Percentiles rank a stretch among this genome's conserved stretches.
These are phyloP conservation scores for Usnea hakonensis DNA, from an alignment of 495 filamentous ascomycete genomes.

Conservation along the genomic window DNA sequence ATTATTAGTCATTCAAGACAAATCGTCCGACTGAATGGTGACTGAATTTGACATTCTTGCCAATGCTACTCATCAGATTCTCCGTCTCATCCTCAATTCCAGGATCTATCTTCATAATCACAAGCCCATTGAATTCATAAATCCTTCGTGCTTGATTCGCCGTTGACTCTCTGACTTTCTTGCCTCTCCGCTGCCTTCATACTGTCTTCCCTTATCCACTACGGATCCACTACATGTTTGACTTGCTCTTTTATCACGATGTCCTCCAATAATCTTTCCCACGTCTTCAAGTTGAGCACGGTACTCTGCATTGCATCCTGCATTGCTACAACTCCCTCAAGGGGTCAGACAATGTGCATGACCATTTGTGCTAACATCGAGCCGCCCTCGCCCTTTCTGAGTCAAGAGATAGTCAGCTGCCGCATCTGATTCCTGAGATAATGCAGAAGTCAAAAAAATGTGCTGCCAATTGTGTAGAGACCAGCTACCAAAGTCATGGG, in stretches of 20 bases:
- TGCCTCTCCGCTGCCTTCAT: background rate
- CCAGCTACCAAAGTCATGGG: too few species aligned
- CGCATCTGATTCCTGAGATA: too few species aligned
- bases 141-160: background rate
- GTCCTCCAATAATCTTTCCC: background rate
- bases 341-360: too few species aligned
- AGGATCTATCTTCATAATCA: background rate
- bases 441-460: too few species aligned
- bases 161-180: background rate
- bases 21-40: background rate
- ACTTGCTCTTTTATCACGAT: background rate
- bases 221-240: background rate
- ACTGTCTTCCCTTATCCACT: background rate
- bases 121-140: background rate
- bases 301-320: too few species aligned
- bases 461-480: too few species aligned
- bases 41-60: too few species aligned
- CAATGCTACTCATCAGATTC: background rate
- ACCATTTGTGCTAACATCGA: too few species aligned
- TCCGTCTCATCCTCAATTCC: background rate
- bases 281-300: background rate
- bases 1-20: background rate
- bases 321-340: too few species aligned
- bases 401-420: too few species aligned
- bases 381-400: too few species aligned